These are phyloP conservation scores for Teratosphaeria gauchensis DNA, from an alignment of 2,329 filamentous ascomycete genomes.

Conservation along the genomic window DNA sequence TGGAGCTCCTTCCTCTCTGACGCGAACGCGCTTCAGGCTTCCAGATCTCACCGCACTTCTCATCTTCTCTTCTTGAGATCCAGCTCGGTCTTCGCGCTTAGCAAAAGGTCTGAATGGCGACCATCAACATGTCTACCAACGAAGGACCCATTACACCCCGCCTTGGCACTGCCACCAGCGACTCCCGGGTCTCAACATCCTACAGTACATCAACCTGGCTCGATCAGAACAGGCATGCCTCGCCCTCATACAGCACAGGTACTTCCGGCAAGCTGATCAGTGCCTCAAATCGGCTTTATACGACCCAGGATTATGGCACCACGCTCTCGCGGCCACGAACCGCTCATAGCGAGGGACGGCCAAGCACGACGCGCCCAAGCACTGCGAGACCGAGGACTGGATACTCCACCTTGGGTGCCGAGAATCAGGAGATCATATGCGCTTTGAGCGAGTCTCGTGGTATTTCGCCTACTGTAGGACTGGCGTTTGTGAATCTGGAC, in stretches of 20 bases:
- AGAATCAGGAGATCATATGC: slow-evolving; percentile 68
- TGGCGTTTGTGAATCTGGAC: slow-evolving; percentile 73
- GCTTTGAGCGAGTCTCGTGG: slow-evolving; percentile 82
- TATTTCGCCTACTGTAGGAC: slow-evolving; percentile 69
- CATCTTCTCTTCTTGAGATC: not conserved
- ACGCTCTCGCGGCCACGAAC: slow-evolving; percentile 17
- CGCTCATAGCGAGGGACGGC: slow-evolving; percentile 14
- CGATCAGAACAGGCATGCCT: not conserved
- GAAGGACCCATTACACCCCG: not conserved
- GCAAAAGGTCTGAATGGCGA: not conserved
- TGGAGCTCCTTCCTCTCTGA: not conserved
- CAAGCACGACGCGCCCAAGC: slow-evolving; percentile 25
- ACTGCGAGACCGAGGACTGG: slow-evolving; percentile 45
- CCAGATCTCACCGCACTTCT: not conserved
- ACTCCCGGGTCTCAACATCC: not conserved
- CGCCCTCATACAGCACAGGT: not conserved
- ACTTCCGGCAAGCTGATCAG: not conserved
- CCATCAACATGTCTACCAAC: not conserved
- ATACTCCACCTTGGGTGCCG: slow-evolving; percentile 48
- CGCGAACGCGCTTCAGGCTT: not conserved
- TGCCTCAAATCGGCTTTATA: slow-evolving; percentile 6
- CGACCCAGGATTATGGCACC: slow-evolving; percentile 12
- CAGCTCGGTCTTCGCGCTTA: not conserved
- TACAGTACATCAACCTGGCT: not conserved
- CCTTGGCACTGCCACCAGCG: not conserved